Base-by-base conservation (phyloP, 306 rosid species). In the Potentilla sterilis region DNA sequence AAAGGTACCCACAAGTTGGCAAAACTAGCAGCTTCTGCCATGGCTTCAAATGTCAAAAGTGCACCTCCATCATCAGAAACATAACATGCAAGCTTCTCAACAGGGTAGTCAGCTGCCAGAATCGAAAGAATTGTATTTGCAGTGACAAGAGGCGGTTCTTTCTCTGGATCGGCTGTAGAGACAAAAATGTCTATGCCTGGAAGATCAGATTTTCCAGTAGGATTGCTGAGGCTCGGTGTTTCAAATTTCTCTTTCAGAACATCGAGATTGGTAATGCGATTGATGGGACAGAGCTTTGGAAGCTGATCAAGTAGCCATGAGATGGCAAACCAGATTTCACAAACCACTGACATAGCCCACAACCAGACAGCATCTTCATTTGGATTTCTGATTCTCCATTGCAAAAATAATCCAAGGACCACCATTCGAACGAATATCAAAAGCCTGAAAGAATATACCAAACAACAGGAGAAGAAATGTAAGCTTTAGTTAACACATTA, bases 301-400 rank as follows among this genome's bases (percentile, higher is more conserved):
- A 91, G 92, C 84, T 87, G 92, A 40, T 91, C 97, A 22, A 91
- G 93, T 22, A 91, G 67, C 93, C 93, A 91, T 41, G 97, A 91
- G 84, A 91, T 87, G 63, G 92, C 93, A 87, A 91, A 89, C 97
- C 97, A 91, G 59, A 86, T 84, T 86, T 91, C 97, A 85, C 97
- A 91, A 69, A 91, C 82, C 67, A 91, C 89, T 44, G 97, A 91
- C 90, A 91, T 85, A 24, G 86, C 82, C 97, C 97, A 91, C 75
- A 89, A 75, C 94, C 97, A 91, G 34, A 81, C 13, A 69, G 97
- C 97, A 81, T 91, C 92, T 0, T 89, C 84, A 59, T 91, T 91
- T 47, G 97, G 97, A 57, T 91, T 80, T 46, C 15, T 38, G 35
- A 91, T 54, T 79, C 97, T 86, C 97, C 97, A 91, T 47, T 46